Evolutionary conservation across 2,329 filamentous ascomycete species (phyloP).

Genomic region (Pezizomycotina sp.): DNA sequence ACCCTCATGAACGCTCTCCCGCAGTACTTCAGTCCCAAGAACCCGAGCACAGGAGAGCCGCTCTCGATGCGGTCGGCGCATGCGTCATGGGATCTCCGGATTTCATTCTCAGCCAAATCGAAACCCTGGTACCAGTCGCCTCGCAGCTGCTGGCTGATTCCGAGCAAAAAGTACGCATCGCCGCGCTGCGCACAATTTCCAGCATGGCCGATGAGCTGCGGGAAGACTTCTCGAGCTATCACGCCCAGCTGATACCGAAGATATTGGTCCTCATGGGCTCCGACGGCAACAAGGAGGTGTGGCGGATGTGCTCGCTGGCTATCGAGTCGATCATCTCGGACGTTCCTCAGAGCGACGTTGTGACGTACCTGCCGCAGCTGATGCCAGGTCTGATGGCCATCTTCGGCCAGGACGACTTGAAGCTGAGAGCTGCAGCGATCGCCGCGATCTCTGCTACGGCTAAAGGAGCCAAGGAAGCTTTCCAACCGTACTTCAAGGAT

Average conservation of each 20-base stretch:
- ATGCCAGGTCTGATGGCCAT: slow-evolving; percentile 72
- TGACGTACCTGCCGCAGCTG: slow-evolving; percentile 64
- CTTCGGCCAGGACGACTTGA: slow-evolving; percentile 67
- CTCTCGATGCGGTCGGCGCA: slow-evolving; percentile 80
- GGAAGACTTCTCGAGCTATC: slow-evolving; percentile 73
- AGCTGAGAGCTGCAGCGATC: slow-evolving; percentile 76
- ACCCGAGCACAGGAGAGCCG: slow-evolving; percentile 69
- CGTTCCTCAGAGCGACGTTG: slow-evolving; percentile 63
- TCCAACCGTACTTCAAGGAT: slow-evolving; percentile 78
- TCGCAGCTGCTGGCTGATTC: slow-evolving; percentile 68
- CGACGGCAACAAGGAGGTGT: slow-evolving; percentile 51
- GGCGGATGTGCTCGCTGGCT: slow-evolving; percentile 76
- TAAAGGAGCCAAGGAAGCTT: slow-evolving; percentile 62
- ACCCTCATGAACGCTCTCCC: slow-evolving; percentile 75
- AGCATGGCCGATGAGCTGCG: slow-evolving; percentile 84
- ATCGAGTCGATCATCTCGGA: slow-evolving; percentile 83
- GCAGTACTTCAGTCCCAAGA: slow-evolving; percentile 60
- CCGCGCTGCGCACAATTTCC: slow-evolving; percentile 72
- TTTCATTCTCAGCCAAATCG: slow-evolving; percentile 86
- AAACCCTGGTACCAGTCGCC: slow-evolving; percentile 69
- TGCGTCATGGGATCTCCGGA: slow-evolving; percentile 93
- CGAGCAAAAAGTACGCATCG: slow-evolving; percentile 70
- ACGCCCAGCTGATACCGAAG: slow-evolving; percentile 66
- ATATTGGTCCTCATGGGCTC: slow-evolving; percentile 60
- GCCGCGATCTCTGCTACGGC: slow-evolving; percentile 84